A percentile compares a stretch with the other conserved stretches of the same genome.
These are phyloP conservation scores for Pyricularia pennisetigena DNA, from an alignment of 2,329 filamentous ascomycete genomes.

Conservation along the genomic window DNA sequence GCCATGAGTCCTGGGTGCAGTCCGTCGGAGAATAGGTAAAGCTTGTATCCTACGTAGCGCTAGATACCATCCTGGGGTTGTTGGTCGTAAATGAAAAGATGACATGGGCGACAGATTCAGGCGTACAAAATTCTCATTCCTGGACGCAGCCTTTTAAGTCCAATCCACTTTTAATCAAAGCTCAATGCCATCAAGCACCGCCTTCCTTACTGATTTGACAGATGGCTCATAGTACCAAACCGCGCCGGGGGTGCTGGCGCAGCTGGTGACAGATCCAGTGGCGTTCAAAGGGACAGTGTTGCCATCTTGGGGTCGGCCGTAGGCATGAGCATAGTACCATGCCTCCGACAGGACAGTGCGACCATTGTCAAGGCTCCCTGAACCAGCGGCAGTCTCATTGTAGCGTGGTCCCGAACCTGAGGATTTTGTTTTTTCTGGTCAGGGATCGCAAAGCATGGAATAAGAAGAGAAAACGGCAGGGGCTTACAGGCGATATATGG, in stretches of 20 bases:
- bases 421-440: background rate
- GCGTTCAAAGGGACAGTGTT: background rate
- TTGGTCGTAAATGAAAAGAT: too few species aligned
- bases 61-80: too few species aligned
- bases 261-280: background rate
- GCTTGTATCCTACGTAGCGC: too few species aligned
- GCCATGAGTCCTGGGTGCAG: too few species aligned
- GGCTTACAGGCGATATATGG: background rate
- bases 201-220: background rate
- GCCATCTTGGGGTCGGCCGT: background rate
- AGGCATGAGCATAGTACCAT: constrained; percentile 44
- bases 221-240: background rate
- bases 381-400: background rate
- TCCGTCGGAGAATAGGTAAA: too few species aligned
- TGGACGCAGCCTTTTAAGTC: background rate
- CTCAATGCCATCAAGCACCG: background rate
- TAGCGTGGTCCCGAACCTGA: background rate
- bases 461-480: background rate
- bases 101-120: too few species aligned
- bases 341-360: constrained; percentile 49
- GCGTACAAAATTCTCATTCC: too few species aligned
- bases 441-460: background rate
- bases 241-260: background rate
- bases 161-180: background rate
- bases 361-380: constrained; percentile 43